Conservation (phyloP, 306 rosid genomes). For the Hippophae gyantsensis region DNA sequence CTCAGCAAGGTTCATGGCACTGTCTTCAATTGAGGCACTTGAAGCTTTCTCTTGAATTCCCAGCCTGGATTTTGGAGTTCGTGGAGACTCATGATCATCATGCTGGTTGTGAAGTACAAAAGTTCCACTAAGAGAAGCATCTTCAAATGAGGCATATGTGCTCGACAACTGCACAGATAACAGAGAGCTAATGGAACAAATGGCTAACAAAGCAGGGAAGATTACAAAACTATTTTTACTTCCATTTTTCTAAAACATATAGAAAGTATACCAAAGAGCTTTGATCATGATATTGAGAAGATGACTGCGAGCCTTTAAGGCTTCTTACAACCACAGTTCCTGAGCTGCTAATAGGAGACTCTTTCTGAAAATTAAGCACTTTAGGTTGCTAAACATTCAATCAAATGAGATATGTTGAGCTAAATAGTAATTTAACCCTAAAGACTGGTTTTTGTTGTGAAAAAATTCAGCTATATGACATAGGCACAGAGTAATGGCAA, state of each 20-base stretch:
- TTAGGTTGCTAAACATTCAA: slow-evolving; percentile 10
- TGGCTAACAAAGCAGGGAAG: slow-evolving; percentile 14
- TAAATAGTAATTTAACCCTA: too few species aligned
- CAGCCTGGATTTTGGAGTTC: slow-evolving; percentile 54
- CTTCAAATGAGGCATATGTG: slow-evolving; percentile 64
- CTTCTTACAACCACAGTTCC: slow-evolving; percentile 89
- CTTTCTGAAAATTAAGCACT: slow-evolving; percentile 55
- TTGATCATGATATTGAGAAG: slow-evolving; percentile 34
- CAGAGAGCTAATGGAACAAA: slow-evolving; percentile 19
- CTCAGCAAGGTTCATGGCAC: slow-evolving; percentile 85
- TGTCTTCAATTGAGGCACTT: slow-evolving; percentile 69
- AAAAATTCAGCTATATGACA: too few species aligned
- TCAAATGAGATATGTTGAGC: too few species aligned
- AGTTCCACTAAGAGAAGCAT: slow-evolving; percentile 76
- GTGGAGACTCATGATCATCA: slow-evolving; percentile 66
- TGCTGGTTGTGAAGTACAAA: slow-evolving; percentile 69
- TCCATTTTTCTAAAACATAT: slow-evolving; percentile 1
- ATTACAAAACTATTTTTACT: neutral
- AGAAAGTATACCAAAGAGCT: slow-evolving; percentile 48
- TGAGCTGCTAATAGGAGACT: slow-evolving; percentile 57
- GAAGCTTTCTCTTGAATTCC: slow-evolving; percentile 67
- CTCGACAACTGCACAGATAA: slow-evolving; percentile 52
- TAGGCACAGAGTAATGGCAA: too few species aligned
- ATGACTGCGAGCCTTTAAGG: slow-evolving; percentile 52
- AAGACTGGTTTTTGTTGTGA: too few species aligned